Evolutionary conservation across 2,329 filamentous ascomycete species (phyloP).

Genomic region (Aspergillus niger): DNA sequence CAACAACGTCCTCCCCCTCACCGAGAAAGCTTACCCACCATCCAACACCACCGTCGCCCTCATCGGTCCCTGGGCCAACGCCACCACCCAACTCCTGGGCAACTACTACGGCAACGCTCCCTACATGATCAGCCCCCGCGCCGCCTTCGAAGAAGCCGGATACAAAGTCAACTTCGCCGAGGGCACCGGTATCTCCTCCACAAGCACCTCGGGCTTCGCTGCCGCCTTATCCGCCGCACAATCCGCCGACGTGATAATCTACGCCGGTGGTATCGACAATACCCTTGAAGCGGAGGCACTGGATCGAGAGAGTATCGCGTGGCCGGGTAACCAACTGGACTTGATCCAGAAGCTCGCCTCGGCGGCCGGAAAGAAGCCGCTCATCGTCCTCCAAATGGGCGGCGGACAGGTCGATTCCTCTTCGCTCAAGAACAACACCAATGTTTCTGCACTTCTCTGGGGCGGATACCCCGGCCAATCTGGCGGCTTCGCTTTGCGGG

Average conservation of each 20-base stretch:
- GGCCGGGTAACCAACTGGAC: constrained; percentile 47
- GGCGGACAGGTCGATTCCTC: constrained; percentile 49
- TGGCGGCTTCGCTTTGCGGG: constrained; percentile 45
- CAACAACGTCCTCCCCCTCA: constrained; percentile 50
- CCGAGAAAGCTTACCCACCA: constrained; percentile 26
- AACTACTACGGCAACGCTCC: constrained; percentile 61
- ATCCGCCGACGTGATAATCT: constrained; percentile 42
- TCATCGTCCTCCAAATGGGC: constrained; percentile 48
- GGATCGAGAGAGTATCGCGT: constrained; percentile 46
- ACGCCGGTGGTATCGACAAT: constrained; percentile 47
- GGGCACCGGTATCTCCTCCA: constrained; percentile 37
- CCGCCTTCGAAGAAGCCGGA: constrained; percentile 52
- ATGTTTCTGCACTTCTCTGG: constrained; percentile 48
- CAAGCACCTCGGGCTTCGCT: constrained; percentile 34
- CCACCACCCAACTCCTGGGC: constrained; percentile 59
- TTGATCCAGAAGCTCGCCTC: constrained; percentile 40
- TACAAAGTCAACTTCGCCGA: constrained; percentile 50
- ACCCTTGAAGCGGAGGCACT: constrained; percentile 45
- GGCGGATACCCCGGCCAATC: constrained; percentile 49
- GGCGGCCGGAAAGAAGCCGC: constrained; percentile 33
- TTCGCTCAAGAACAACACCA: constrained; percentile 39
- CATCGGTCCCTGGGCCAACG: constrained; percentile 62
- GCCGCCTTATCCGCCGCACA: constrained; percentile 37
- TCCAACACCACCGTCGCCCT: constrained; percentile 51
- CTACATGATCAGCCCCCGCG: constrained; percentile 57